These are phyloP conservation scores for Sanghuangporus sanghuang DNA, from an alignment of 1,284 basidiomycete genomes.

Conservation along the genomic window DNA sequence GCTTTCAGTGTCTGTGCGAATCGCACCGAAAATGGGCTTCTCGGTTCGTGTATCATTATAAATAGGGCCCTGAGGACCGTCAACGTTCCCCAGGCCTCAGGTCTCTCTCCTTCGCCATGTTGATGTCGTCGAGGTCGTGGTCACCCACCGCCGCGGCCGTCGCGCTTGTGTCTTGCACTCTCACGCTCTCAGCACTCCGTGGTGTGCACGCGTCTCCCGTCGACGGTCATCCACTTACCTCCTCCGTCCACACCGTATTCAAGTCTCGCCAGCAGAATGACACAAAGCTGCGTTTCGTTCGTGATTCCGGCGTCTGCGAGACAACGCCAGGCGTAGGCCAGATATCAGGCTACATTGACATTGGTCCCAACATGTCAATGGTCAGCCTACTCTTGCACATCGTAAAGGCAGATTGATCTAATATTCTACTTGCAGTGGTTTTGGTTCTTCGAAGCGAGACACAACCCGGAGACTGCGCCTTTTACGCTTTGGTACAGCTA, in stretches of 20 bases:
- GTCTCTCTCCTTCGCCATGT: not conserved
- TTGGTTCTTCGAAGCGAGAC: constrained; percentile 67
- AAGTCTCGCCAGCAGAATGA: constrained; percentile 17
- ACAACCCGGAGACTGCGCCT: constrained; percentile 53
- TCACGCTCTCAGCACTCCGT: not conserved
- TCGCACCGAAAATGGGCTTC: too few relatives aligned
- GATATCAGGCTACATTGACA: constrained; percentile 62
- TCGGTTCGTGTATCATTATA: too few relatives aligned
- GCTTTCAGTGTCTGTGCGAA: too few relatives aligned
- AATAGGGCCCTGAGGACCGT: too few relatives aligned
- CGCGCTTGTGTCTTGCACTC: not conserved
- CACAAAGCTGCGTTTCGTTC: constrained; percentile 44
- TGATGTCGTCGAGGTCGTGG: not conserved
- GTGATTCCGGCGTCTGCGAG: constrained; percentile 69
- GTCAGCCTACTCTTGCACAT: constrained; percentile 28
- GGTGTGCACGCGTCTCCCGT: not conserved
- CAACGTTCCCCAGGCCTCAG: too few relatives aligned
- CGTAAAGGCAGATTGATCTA: not conserved
- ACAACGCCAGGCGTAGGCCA: constrained; percentile 63
- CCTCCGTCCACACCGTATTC: constrained; percentile 10
- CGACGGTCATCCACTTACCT: not conserved
- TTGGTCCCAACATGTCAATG: constrained; percentile 58
- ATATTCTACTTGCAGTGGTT: constrained; percentile 45
- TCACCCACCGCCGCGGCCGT: not conserved
- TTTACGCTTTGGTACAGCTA: constrained; percentile 55